These are phyloP conservation scores for Triticum urartu DNA, from an alignment of 176 grass and related monocot species.

Conservation along the genomic window DNA sequence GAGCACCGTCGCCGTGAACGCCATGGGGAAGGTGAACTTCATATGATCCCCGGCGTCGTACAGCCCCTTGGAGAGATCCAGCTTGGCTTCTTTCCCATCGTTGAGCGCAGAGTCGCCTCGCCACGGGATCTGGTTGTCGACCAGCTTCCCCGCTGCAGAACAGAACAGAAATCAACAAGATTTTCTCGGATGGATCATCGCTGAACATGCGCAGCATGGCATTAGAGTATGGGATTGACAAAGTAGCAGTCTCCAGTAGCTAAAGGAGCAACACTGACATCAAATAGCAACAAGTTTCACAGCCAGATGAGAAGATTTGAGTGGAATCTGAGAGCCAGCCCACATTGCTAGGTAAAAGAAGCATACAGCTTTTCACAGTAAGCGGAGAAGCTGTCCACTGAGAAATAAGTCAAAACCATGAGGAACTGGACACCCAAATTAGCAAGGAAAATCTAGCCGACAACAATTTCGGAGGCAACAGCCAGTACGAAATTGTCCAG, in stretches of 20 bases:
- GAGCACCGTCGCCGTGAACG: constrained; percentile 77
- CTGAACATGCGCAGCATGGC: neutral
- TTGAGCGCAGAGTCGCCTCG: constrained; percentile 72
- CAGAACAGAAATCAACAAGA: neutral
- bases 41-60: constrained; percentile 93
- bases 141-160: constrained; percentile 74
- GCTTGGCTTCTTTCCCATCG: constrained; percentile 65
- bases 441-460: neutral
- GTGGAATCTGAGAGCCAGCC: neutral
- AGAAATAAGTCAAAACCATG: neutral
- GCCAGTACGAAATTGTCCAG: neutral
- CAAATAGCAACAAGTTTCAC: neutral
- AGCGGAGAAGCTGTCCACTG: neutral
- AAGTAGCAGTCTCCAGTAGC: neutral
- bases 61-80: constrained; percentile 96
- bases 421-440: neutral
- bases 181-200: neutral
- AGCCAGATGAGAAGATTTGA: neutral
- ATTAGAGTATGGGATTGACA: neutral
- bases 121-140: constrained; percentile 84
- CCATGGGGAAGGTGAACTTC: constrained; percentile 94
- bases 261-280: neutral
- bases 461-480: neutral
- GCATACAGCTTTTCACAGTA: neutral
- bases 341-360: neutral